phyloP scores from a whole-genome alignment of 129 eudicot species.

The Glebionis coronaria region DNA sequence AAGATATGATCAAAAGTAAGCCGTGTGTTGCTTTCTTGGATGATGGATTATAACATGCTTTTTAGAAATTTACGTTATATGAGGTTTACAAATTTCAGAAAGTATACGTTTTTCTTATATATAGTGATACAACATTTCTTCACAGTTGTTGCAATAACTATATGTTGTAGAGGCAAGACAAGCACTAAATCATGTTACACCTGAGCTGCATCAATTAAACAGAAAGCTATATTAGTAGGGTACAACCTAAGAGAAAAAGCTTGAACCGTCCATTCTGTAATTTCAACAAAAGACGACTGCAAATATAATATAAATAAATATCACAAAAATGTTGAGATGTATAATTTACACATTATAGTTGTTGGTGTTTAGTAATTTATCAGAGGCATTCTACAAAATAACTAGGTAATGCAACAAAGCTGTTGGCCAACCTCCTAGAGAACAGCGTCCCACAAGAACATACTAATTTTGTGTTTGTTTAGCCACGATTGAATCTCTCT shows the following conservation, averaged over 20 bases:
- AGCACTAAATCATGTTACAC: neutral
- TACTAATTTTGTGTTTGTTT: slow-evolving; percentile 31
- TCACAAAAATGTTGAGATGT: no score
- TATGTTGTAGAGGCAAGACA: neutral
- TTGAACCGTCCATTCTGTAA: no score
- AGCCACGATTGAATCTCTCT: slow-evolving; percentile 26
- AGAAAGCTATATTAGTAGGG: slow-evolving; percentile 1
- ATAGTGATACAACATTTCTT: neutral
- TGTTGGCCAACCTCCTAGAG: no score
- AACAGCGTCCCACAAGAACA: neutral
- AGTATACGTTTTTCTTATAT: neutral
- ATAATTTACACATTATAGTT: no score
- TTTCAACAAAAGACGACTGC: neutral
- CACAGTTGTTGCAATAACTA: neutral
- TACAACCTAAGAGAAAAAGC: neutral
- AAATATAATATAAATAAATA: no score
- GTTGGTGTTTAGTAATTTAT: no score
- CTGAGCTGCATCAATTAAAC: slow-evolving; percentile 14
- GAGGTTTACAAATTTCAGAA: neutral
- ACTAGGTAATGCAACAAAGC: no score
- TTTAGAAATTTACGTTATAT: neutral
- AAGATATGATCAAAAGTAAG: neutral
- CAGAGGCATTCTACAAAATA: no score
- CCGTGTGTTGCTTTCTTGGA: neutral
- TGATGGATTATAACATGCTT: neutral